phyloP scores from a whole-genome alignment of 208 protist species.

The Trypanosoma melophagium region DNA sequence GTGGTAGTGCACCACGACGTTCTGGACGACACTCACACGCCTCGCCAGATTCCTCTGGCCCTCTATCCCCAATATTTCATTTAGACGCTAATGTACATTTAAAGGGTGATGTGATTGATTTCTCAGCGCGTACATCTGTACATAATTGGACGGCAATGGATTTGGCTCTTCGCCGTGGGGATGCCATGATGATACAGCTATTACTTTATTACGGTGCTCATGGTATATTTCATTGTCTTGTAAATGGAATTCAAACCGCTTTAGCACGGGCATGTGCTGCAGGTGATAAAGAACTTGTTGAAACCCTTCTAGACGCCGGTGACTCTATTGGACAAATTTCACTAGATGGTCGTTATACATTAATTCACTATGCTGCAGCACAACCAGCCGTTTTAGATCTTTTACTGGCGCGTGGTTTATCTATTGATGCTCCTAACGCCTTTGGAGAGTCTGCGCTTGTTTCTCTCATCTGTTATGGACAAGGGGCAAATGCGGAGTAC shows the following conservation, averaged over 20 bases:
- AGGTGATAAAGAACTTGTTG: conserved; percentile 56
- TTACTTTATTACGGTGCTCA: conserved; percentile 57
- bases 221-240: conserved; percentile 26
- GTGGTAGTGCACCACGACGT: no score
- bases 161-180: conserved; percentile 39
- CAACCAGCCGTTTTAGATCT: conserved; percentile 43
- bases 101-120: conserved; percentile 33
- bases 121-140: conserved; percentile 28
- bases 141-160: conserved; percentile 35
- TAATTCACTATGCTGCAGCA: conserved; percentile 80
- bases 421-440: conserved; percentile 65
- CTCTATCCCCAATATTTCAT: not conserved
- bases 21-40: not conserved
- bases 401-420: conserved; percentile 48
- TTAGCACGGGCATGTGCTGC: conserved; percentile 61
- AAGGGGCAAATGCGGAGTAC: conserved; percentile 57
- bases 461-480: conserved; percentile 77
- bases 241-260: conserved; percentile 62
- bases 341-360: conserved; percentile 78
- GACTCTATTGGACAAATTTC: conserved; percentile 59
- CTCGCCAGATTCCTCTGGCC: not conserved
- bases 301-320: conserved; percentile 60
- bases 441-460: conserved; percentile 65
- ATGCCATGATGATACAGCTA: conserved; percentile 49
- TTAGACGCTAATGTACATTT: conserved; percentile 13